These are phyloP conservation scores for Alternaria brassicicola DNA, from an alignment of 2,329 filamentous ascomycete species.

Conservation along the genomic window DNA sequence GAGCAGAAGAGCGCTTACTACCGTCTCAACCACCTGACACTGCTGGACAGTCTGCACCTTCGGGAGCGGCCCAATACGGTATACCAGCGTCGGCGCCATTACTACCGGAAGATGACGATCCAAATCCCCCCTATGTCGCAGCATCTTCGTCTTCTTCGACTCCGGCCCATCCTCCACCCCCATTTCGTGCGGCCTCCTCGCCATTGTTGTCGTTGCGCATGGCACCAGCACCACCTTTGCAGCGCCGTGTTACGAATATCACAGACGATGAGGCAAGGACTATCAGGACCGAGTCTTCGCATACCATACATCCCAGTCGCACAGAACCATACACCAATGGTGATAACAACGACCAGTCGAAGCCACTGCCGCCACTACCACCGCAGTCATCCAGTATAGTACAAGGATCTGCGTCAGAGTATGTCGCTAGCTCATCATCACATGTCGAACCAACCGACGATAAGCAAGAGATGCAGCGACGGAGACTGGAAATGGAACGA, in stretches of 20 bases:
- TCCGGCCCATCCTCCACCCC: conserved; percentile 33
- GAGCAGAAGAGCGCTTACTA: conserved; percentile 77
- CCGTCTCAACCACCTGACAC: conserved; percentile 75
- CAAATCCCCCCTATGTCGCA: conserved; percentile 27
- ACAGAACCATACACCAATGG: conserved; percentile 8
- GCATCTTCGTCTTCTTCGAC: conserved; percentile 31
- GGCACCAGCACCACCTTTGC: conserved; percentile 14
- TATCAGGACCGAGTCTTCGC: conserved; percentile 28
- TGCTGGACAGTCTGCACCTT: conserved; percentile 51
- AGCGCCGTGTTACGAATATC: conserved; percentile 19
- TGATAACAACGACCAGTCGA: conserved; percentile 18
- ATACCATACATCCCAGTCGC: conserved; percentile 28
- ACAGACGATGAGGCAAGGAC: conserved; percentile 22
- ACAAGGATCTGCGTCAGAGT: conserved; percentile 32
- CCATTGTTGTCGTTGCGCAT: conserved; percentile 16
- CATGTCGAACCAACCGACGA: conserved; percentile 64
- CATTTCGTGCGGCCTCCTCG: conserved; percentile 28
- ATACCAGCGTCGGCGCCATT: conserved; percentile 47
- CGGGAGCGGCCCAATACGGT: conserved; percentile 42
- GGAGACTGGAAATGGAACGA: conserved; percentile 48
- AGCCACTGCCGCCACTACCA: conserved; percentile 32
- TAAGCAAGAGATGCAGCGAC: conserved; percentile 74
- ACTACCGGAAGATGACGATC: conserved; percentile 43
- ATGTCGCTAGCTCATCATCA: conserved; percentile 39
- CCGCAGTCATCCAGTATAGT: conserved; percentile 18